Evolutionary conservation across 163 green algal genomes (phyloP).

Genomic region (Volvox carteri): DNA sequence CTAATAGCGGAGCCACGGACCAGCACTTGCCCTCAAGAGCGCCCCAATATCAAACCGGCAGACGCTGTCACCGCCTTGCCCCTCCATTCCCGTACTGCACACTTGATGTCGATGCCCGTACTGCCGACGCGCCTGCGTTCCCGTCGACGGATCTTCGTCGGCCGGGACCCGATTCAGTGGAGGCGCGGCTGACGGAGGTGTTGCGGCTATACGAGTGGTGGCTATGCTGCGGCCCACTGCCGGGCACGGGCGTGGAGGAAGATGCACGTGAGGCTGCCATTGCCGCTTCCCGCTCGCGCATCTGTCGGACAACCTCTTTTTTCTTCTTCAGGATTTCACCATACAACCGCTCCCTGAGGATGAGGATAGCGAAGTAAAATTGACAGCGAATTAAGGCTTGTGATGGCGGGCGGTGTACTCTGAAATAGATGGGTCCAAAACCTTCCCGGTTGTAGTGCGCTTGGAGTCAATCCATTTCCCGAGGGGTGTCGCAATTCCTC

Average conservation of each 20-base stretch:
- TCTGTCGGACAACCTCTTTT: constrained; percentile 83
- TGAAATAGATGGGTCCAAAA: too few species aligned
- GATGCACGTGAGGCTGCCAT: constrained; percentile 31
- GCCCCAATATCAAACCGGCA: too few species aligned
- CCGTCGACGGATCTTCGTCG: constrained; percentile 25
- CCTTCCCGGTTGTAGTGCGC: too few species aligned
- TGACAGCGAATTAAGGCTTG: background rate
- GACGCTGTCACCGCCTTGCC: background rate
- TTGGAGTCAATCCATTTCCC: too few species aligned
- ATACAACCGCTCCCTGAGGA: constrained; percentile 91
- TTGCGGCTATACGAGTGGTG: background rate
- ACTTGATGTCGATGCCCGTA: background rate
- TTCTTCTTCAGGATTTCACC: constrained; percentile 94
- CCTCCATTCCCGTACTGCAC: constrained; percentile 10
- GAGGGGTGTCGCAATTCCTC: too few species aligned
- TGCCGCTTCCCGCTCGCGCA: constrained; percentile 65
- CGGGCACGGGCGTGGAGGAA: constrained; percentile 17
- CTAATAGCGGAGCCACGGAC: too few species aligned
- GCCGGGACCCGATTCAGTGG: background rate
- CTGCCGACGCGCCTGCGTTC: background rate
- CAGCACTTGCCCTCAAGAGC: too few species aligned
- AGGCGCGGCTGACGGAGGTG: background rate
- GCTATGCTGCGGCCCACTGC: background rate
- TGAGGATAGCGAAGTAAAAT: too few species aligned
- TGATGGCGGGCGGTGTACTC: too few species aligned